Percentiles rank a stretch among this genome's conserved stretches.
phyloP scores from a whole-genome alignment of 2,329 filamentous ascomycete genomes.

The Thelonectria olida region DNA sequence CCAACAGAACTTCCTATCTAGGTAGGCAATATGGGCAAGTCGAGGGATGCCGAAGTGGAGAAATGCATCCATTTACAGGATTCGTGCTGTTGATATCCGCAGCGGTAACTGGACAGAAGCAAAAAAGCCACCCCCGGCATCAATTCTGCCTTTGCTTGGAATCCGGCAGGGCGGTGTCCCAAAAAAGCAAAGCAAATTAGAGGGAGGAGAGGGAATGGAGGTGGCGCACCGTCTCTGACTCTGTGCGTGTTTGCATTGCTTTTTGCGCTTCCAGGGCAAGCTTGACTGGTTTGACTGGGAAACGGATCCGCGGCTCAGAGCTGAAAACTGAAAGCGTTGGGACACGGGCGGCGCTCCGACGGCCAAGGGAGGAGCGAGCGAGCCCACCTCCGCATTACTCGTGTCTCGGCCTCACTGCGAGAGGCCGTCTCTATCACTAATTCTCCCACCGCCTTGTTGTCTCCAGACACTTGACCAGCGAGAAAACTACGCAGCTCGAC shows the following conservation, averaged over 20 bases:
- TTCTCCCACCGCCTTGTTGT: slow-evolving; percentile 18
- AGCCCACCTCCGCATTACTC: slow-evolving; percentile 20
- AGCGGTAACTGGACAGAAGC: too few relatives aligned
- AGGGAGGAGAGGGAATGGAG: background rate
- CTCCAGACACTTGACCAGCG: slow-evolving; percentile 3
- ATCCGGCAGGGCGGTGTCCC: background rate
- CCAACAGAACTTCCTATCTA: slow-evolving; percentile 12
- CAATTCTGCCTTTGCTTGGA: background rate
- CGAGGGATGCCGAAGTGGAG: background rate
- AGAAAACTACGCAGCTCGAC: background rate
- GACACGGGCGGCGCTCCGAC: slow-evolving; percentile 8
- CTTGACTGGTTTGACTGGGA: background rate
- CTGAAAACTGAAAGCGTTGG: background rate
- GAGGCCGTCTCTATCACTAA: too few relatives aligned
- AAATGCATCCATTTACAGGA: too few relatives aligned
- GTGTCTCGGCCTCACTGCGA: too few relatives aligned
- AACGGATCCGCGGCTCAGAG: background rate
- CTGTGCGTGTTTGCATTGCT: background rate
- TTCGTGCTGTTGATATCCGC: too few relatives aligned
- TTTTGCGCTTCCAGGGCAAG: too few relatives aligned
- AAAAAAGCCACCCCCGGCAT: slow-evolving; percentile 13
- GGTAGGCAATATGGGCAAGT: background rate
- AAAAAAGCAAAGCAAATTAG: background rate
- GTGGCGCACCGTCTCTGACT: background rate
- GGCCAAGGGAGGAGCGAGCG: slow-evolving; percentile 7